Base-by-base conservation (phyloP, 169 alveolate genomes). In the Plasmodium yoelii region DNA sequence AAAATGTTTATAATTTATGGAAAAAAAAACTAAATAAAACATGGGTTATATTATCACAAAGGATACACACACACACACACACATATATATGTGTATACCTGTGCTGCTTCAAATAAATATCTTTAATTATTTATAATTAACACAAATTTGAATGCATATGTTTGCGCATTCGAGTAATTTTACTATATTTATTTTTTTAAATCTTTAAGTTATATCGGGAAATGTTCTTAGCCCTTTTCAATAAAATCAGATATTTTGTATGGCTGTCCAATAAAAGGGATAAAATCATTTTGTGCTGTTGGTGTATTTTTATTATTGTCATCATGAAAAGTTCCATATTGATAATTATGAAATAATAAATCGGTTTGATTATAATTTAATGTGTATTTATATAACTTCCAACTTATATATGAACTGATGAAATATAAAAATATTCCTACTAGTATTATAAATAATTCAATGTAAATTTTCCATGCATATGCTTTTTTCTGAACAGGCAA, bases 261-360 rank as follows among this genome's bases (percentile, higher is more conserved):
- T 6, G 90, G 90, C 51, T 80, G 90, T 18, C 90, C 90, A 67
- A 67, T 80, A 47, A 80, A 80, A 10, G 90, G 90, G 34, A 80
- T 61, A 67, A 80, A 80, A 55, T 80, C 84, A 53, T 51, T 80
- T 61, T 80, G 90, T 47, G 80, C 39, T 8, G 90, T 24, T 24
- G 90, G 90, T 8, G 77, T 5, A 61, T 15, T 80, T 80, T 64
- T 65, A 65, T 26, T 80, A 55, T 80, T 80, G 28, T 80, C 90
- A 34, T 80, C 90, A 56, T 67, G 71, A 70, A 80, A 80, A 57
- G 90, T 80, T 56, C 90, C 90, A 34, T 80, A 80, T 53, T 39
- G 90, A 56, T 80, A 80, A 26, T 80, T 80, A 59, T 60, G 70
- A 55, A 64, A 47, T 47, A 80, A 15, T 19, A 80, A 44, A 80